A percentile compares a stretch with the other conserved stretches of the same genome.
These are phyloP conservation scores for Acanthamoeba castellanii DNA, from an alignment of 208 protist genomes.

Conservation along the genomic window DNA sequence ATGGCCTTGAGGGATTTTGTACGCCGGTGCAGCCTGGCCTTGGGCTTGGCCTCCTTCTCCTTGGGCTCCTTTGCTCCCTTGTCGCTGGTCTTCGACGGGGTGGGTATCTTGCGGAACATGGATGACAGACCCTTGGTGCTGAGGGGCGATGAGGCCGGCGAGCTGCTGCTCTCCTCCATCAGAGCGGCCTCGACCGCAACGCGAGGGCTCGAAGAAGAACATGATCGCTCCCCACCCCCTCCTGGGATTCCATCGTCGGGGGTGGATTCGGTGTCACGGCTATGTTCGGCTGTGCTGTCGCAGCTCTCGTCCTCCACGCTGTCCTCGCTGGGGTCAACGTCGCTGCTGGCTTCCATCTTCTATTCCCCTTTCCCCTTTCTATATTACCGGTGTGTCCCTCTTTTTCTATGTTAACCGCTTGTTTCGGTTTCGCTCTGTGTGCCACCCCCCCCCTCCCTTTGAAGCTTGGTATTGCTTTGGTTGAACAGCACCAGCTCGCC, in stretches of 20 bases:
- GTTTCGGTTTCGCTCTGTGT: no score
- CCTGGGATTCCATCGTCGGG: background rate
- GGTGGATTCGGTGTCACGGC: background rate
- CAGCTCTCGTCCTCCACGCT: background rate
- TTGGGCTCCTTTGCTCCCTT: background rate
- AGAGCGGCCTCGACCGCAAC: background rate
- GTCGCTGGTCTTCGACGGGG: background rate
- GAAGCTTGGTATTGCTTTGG: no score
- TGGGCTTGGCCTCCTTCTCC: background rate
- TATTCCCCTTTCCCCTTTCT: no score
- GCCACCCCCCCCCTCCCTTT: no score
- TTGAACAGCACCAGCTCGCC: no score
- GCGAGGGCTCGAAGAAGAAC: background rate
- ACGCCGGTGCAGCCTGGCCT: background rate
- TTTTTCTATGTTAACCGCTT: no score
- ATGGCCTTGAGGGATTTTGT: slow-evolving; percentile 1
- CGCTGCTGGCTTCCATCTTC: background rate
- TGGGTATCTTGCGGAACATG: background rate
- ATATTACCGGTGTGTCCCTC: background rate
- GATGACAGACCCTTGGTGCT: background rate
- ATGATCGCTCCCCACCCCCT: background rate
- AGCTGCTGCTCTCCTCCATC: background rate
- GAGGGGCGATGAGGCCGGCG: background rate
- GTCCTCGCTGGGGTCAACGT: background rate
- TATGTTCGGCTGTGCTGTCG: background rate